Conservation (phyloP, 345 rosid species). For the Boechera stricta region DNA sequence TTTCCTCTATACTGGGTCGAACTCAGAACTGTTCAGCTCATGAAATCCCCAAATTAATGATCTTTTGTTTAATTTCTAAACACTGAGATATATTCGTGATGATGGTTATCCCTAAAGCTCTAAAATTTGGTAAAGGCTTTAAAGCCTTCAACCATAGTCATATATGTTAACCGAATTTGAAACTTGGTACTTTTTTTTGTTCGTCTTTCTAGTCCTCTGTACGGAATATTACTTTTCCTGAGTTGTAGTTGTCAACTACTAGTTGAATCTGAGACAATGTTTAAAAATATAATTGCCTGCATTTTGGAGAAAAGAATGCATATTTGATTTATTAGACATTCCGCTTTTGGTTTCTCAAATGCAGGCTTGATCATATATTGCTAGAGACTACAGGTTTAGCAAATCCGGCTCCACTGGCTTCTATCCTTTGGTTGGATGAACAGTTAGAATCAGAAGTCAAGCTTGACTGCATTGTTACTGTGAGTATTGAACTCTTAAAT, state of each 20-base stretch:
- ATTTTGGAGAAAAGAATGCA: too few relatives aligned
- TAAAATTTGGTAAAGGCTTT: neutral
- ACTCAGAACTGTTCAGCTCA: neutral
- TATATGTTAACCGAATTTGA: neutral
- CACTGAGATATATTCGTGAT: neutral
- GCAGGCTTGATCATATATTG: conserved; percentile 89
- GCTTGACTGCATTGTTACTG: conserved; percentile 92
- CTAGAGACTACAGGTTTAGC: conserved; percentile 99
- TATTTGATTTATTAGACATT: neutral
- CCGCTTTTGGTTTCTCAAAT: conserved; percentile 21
- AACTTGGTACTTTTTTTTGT: neutral
- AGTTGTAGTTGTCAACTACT: neutral
- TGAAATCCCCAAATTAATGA: neutral
- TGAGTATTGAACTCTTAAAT: conserved; percentile 44
- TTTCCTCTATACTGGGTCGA: neutral
- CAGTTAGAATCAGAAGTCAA: conserved; percentile 87
- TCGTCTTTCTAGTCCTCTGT: neutral
- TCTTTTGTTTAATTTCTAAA: neutral
- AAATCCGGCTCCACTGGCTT: conserved; percentile 92
- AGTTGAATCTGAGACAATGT: neutral
- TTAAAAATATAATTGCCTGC: neutral
- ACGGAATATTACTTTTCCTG: neutral
- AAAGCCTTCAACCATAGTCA: neutral
- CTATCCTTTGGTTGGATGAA: conserved; percentile 96
- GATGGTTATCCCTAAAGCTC: neutral